phyloP scores from a whole-genome alignment of 306 rosid genomes.

The Cucurbita pepo region DNA sequence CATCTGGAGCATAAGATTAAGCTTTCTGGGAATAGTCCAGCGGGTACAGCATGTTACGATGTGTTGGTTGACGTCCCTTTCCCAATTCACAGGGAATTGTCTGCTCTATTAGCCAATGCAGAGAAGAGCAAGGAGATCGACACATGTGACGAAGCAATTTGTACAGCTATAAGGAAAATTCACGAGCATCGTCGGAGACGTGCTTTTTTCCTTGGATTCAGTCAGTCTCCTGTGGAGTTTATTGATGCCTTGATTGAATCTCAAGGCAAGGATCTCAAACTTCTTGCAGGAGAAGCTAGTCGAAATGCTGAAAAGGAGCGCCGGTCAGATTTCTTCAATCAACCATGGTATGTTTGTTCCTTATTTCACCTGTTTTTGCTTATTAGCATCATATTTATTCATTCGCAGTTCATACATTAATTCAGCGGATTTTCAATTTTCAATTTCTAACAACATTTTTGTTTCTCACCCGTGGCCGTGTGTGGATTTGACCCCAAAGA shows the following conservation, averaged over 20 bases:
- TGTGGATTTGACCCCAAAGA: not conserved
- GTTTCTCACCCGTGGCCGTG: not conserved
- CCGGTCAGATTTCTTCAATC: conserved; percentile 79
- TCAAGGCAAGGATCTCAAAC: conserved; percentile 84
- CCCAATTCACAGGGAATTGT: conserved; percentile 85
- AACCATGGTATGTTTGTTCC: conserved; percentile 55
- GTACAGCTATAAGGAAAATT: conserved; percentile 73
- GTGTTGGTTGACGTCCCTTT: conserved; percentile 85
- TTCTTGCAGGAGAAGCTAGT: conserved; percentile 83
- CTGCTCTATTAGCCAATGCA: conserved; percentile 66
- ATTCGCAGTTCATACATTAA: not conserved
- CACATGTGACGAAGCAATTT: conserved; percentile 77
- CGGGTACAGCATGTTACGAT: conserved; percentile 91
- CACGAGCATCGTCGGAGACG: conserved; percentile 93
- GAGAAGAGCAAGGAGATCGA: conserved; percentile 97
- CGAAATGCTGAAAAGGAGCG: conserved; percentile 84
- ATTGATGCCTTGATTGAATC: conserved; percentile 82
- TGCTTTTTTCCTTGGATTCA: conserved; percentile 92
- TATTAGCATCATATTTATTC: not conserved
- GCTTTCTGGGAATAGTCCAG: conserved; percentile 83
- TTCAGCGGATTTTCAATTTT: not conserved
- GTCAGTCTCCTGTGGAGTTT: conserved; percentile 96
- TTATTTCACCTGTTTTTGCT: not conserved
- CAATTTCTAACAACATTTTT: not conserved
- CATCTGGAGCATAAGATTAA: conserved; percentile 82